Evolutionary conservation across 2,329 filamentous ascomycete genomes (phyloP).

Genomic region (Fusarium nodosum): DNA sequence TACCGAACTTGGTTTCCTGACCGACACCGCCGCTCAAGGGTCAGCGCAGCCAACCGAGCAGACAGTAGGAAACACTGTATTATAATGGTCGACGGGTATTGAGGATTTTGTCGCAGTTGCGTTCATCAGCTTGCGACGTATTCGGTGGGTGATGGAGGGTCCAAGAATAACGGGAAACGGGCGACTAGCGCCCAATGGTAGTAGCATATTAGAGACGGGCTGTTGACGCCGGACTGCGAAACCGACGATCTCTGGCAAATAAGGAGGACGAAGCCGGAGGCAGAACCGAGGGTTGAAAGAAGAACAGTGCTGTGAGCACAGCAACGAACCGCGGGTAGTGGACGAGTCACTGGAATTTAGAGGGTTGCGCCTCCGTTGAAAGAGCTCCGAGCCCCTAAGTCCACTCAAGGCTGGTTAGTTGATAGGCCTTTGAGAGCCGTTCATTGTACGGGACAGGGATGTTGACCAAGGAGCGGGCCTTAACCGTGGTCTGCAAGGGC

Average conservation of each 20-base stretch:
- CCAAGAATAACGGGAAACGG: conserved; percentile 27
- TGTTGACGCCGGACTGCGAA: conserved; percentile 13
- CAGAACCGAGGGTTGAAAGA: conserved; percentile 1
- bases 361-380: conserved; percentile 19
- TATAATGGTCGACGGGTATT: conserved; percentile 11
- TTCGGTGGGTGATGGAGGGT: conserved; percentile 23
- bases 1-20: conserved; percentile 34
- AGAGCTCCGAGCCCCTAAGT: conserved; percentile 22
- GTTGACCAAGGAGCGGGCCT: conserved; percentile 31
- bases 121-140: conserved; percentile 37
- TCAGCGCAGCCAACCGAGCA: conserved; percentile 1
- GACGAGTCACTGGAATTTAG: conserved; percentile 22
- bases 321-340: conserved; percentile 18
- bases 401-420: conserved; percentile 17
- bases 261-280: conserved; percentile 9
- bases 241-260: conserved; percentile 23
- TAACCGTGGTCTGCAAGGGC: conserved; percentile 45
- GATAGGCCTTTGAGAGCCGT: conserved; percentile 21
- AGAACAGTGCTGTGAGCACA: conserved; percentile 22
- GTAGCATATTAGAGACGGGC: conserved; percentile 12
- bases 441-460: conserved; percentile 18
- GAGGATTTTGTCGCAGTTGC: conserved; percentile 29
- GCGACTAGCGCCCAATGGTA: conserved; percentile 23
- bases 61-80: conserved; percentile 38
- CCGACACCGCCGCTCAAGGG: conserved; percentile 39